These are phyloP conservation scores for Cystobasidium sp. DNA, from an alignment of 1,284 basidiomycete genomes.

Conservation along the genomic window DNA sequence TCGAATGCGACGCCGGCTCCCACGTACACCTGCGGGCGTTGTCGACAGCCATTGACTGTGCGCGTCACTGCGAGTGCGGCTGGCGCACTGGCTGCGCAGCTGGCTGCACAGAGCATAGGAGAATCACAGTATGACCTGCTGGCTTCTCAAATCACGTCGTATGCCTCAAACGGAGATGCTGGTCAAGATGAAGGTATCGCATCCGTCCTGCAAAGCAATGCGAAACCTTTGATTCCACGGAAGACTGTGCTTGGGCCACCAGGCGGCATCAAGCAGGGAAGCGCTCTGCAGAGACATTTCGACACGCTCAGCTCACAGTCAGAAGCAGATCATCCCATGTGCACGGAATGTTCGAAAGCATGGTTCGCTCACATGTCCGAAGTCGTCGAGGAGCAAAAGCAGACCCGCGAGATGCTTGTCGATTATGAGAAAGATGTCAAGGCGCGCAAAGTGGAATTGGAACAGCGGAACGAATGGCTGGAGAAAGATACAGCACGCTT, in stretches of 20 bases:
- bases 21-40: conserved; percentile 39
- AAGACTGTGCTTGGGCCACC: conserved; percentile 58
- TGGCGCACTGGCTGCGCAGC: conserved; percentile 22
- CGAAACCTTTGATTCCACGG: conserved; percentile 18
- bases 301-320: conserved; percentile 77
- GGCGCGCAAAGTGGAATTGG: conserved; percentile 57
- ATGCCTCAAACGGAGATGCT: not conserved
- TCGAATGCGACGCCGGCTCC: not conserved
- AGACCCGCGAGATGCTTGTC: conserved; percentile 88
- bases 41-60: conserved; percentile 42
- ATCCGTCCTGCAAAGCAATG: not conserved
- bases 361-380: conserved; percentile 75
- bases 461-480: conserved; percentile 25
- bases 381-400: conserved; percentile 79
- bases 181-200: not conserved
- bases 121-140: conserved; percentile 45
- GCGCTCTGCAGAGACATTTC: conserved; percentile 62
- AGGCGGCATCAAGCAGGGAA: conserved; percentile 49
- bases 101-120: conserved; percentile 18
- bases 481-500: conserved; percentile 40
- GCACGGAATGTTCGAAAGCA: conserved; percentile 87
- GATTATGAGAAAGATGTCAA: conserved; percentile 85
- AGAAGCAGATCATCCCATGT: conserved; percentile 91
- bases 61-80: conserved; percentile 20
- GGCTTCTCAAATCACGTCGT: conserved; percentile 37